Conservation (phyloP, 2,329 filamentous ascomycete genomes). For the Orbilia brochopaga region DNA sequence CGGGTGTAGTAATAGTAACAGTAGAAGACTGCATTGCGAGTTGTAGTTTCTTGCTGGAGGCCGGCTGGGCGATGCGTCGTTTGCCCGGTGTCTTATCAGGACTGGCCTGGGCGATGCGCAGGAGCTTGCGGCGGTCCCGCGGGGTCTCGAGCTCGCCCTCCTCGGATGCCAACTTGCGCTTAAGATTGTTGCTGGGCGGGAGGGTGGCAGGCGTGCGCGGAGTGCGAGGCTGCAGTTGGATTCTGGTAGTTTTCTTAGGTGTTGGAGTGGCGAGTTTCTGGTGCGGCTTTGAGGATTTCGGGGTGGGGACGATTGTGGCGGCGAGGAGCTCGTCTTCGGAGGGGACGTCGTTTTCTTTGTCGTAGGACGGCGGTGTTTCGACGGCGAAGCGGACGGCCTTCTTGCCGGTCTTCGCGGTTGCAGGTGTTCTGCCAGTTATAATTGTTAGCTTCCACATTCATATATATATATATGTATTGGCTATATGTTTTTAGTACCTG, state of each 20-base stretch:
- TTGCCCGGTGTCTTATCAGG: background rate
- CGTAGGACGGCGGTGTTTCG: background rate
- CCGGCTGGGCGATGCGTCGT: constrained; percentile 8
- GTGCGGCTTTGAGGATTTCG: constrained; percentile 9
- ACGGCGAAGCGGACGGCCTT: constrained; percentile 39
- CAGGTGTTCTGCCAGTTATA: constrained; percentile 4
- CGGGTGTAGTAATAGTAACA: too few relatives aligned
- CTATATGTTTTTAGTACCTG: too few relatives aligned
- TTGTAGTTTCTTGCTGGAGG: background rate
- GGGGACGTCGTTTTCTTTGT: constrained; percentile 41
- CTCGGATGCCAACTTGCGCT: constrained; percentile 33
- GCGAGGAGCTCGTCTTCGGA: constrained; percentile 44
- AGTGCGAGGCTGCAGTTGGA: background rate
- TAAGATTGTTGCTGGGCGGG: constrained; percentile 14
- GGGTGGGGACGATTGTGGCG: constrained; percentile 31
- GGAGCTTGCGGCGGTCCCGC: constrained; percentile 21
- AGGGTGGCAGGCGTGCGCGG: background rate
- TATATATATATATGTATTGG: too few relatives aligned
- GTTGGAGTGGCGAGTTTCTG: background rate
- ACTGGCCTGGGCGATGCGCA: constrained; percentile 5
- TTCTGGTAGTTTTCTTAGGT: background rate
- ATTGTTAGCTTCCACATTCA: constrained; percentile 3
- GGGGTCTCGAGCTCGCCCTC: constrained; percentile 21
- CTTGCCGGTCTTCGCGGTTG: constrained; percentile 19
- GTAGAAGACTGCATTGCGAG: too few relatives aligned